These are phyloP conservation scores for Oryza meridionalis DNA, from an alignment of 176 grass and related monocot genomes.

Conservation along the genomic window DNA sequence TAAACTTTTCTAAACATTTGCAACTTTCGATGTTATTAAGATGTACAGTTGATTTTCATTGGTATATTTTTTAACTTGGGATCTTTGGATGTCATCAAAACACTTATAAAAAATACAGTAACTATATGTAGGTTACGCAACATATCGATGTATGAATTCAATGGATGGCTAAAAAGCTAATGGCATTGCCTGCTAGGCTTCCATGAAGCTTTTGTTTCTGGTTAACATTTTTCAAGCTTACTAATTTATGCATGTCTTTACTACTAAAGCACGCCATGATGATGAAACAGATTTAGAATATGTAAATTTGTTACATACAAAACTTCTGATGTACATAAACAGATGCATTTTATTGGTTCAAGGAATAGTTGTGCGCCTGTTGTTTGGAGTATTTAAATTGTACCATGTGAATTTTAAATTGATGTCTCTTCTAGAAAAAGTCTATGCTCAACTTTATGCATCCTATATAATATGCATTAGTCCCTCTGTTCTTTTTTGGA, in stretches of 20 bases:
- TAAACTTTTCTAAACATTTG: neutral
- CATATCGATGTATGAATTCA: neutral
- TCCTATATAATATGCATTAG: neutral
- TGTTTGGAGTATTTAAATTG: neutral
- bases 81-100: neutral
- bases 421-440: neutral
- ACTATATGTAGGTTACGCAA: neutral
- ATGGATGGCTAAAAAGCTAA: neutral
- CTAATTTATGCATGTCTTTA: neutral
- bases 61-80: neutral
- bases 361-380: neutral
- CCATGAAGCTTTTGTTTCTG: neutral
- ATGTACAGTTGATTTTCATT: neutral
- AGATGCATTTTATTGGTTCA: neutral
- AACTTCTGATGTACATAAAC: constrained; percentile 3
- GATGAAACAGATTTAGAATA: neutral
- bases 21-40: neutral
- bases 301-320: neutral
- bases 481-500: neutral
- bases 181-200: neutral
- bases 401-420: neutral
- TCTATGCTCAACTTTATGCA: neutral
- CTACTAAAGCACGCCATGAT: neutral
- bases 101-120: neutral
- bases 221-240: neutral